These are phyloP conservation scores for Tetradesmus obliquus DNA, from an alignment of 139 green algal species.

Conservation along the genomic window DNA sequence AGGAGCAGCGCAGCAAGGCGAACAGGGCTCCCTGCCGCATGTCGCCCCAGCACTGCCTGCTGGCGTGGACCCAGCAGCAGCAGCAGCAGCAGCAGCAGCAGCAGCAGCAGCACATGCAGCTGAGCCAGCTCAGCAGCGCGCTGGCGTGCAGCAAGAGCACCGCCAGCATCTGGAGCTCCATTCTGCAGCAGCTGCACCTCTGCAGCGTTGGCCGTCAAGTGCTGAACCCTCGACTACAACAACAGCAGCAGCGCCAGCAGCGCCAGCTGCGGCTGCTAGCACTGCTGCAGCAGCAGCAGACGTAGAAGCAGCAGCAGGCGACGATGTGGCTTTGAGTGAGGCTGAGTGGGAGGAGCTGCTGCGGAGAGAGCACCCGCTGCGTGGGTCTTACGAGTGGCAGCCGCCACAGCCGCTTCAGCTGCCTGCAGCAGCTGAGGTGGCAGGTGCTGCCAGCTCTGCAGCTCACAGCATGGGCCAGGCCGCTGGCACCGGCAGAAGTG, in stretches of 20 bases:
- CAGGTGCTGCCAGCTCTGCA: not conserved
- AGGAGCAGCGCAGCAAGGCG: not conserved
- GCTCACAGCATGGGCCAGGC: not conserved
- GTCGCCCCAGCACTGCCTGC: not conserved
- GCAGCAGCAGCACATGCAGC: not conserved
- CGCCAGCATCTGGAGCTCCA: not conserved
- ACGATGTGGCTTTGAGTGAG: not conserved
- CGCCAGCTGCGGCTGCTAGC: not conserved
- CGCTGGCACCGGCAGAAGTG: not conserved
- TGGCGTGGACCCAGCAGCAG: not conserved
- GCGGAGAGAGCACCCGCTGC: not conserved
- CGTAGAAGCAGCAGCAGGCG: not conserved
- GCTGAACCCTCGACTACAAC: not conserved
- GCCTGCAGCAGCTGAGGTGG: not conserved
- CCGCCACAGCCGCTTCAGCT: slow-evolving; percentile 11
- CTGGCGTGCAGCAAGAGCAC: not conserved
- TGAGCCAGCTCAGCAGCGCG: not conserved
- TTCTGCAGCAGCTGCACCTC: not conserved
- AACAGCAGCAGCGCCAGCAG: slow-evolving; percentile 5
- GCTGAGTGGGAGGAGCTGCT: slow-evolving; percentile 14
- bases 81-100: not conserved
- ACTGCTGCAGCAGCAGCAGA: not conserved
- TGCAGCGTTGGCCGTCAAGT: not conserved
- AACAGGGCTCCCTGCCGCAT: not conserved
- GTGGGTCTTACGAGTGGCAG: slow-evolving; percentile 2